A percentile compares a stretch with the other conserved stretches of the same genome.
These are phyloP conservation scores for Stachybotrys echinatus DNA, from an alignment of 2,329 filamentous ascomycete genomes.

Conservation along the genomic window DNA sequence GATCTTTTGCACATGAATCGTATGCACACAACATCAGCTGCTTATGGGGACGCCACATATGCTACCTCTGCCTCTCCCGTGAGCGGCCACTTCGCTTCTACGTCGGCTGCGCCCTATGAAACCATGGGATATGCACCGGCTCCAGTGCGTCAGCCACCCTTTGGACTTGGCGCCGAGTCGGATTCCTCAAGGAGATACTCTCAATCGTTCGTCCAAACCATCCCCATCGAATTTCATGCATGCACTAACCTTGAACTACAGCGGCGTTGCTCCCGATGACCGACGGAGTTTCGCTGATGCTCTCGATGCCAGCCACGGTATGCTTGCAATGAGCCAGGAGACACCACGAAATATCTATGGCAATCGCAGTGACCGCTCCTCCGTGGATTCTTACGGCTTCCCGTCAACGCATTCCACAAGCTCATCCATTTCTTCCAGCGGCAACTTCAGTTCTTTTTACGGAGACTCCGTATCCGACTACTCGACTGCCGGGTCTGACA, in stretches of 20 bases:
- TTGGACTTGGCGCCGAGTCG: slow-evolving; percentile 51
- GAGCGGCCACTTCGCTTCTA: slow-evolving; percentile 56
- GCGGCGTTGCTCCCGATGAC: slow-evolving; percentile 44
- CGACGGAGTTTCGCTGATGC: slow-evolving; percentile 77
- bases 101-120: slow-evolving; percentile 66
- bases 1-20: slow-evolving; percentile 70
- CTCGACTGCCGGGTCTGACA: slow-evolving; percentile 82
- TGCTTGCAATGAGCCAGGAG: slow-evolving; percentile 94
- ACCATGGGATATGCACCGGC: slow-evolving; percentile 69
- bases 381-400: slow-evolving; percentile 86
- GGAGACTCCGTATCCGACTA: slow-evolving; percentile 88
- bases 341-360: slow-evolving; percentile 89
- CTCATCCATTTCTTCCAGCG: slow-evolving; percentile 83
- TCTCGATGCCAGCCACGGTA: slow-evolving; percentile 86
- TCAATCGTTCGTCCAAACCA: slow-evolving; percentile 73
- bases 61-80: slow-evolving; percentile 64
- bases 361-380: slow-evolving; percentile 60
- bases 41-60: slow-evolving; percentile 66
- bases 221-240: neutral
- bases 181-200: slow-evolving; percentile 65
- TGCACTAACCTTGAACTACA: slow-evolving; percentile 13
- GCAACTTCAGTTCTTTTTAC: slow-evolving; percentile 79
- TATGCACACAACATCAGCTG: slow-evolving; percentile 54
- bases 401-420: slow-evolving; percentile 77
- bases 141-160: slow-evolving; percentile 51